Evolutionary conservation across 257 asterid genomes (phyloP).

Genomic region (Solanum lycopersicoides): DNA sequence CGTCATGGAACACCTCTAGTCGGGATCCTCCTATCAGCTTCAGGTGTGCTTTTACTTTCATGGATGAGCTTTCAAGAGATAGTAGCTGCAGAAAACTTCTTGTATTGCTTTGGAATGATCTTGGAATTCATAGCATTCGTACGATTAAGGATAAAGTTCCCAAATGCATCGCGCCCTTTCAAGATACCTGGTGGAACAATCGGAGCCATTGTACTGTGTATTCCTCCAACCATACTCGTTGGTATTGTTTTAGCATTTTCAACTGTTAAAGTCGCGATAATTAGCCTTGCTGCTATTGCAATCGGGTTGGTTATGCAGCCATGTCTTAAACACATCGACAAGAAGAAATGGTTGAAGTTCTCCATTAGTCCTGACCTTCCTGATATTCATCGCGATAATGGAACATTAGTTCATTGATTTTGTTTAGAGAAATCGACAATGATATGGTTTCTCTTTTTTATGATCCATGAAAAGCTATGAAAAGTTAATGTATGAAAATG

Average conservation of each 20-base stretch:
- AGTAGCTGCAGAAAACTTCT: conserved; percentile 57
- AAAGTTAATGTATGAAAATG: not conserved
- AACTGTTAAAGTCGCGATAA: conserved; percentile 22
- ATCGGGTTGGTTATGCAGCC: conserved; percentile 48
- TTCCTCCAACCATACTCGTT: conserved; percentile 42
- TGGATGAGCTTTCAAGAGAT: conserved; percentile 68
- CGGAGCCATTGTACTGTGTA: conserved; percentile 41
- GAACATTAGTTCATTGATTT: not conserved
- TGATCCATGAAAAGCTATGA: not conserved
- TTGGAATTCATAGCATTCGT: conserved; percentile 51
- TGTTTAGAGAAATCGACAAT: not conserved
- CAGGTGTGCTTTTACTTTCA: conserved; percentile 51
- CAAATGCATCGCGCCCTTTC: conserved; percentile 39
- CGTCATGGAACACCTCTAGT: conserved; percentile 54
- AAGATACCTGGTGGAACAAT: conserved; percentile 54
- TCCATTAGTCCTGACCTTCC: conserved; percentile 43
- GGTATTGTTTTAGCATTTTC: conserved; percentile 41
- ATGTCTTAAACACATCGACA: conserved; percentile 34
- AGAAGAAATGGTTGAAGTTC: conserved; percentile 45
- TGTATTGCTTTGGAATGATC: conserved; percentile 63
- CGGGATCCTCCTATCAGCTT: conserved; percentile 58
- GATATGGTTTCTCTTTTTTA: not conserved
- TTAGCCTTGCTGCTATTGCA: conserved; percentile 38
- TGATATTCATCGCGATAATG: conserved; percentile 13
- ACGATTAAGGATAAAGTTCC: conserved; percentile 37